Base-by-base conservation (phyloP, 1,284 basidiomycete genomes). In the Austroboletus niveus region DNA sequence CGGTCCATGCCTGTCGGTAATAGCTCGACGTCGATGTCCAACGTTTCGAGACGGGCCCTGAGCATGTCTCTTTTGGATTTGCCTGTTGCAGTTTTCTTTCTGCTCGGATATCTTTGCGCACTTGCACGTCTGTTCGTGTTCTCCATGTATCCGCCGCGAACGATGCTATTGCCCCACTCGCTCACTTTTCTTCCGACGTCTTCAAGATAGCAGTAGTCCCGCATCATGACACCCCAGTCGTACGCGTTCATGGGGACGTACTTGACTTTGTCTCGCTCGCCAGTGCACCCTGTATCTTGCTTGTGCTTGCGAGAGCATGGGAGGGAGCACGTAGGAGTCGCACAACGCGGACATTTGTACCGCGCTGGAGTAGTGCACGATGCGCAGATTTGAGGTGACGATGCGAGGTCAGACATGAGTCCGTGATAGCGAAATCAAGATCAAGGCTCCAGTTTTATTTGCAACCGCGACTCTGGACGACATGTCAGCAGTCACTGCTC, bases 311-410 rank as follows among this genome's bases (percentile, higher is more conserved):
- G 74, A 4, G 87, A 85, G 63, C 92, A 94, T 1, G 75, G 59
- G 2, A 86, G 70, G 1, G 90, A 93, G 68, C 92, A 94, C 32
- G 89, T 88, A 42, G 76, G 78, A 27, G 72, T 72, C 4, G 72
- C 61, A 71, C 92, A 94, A 32, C 88, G 78, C 0, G 92, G 92
- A 64, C 92, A 94, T 48, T 85, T 92, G 75, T 94, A 94, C 20
- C 65, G 62, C 24, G 69, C 67, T 62, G 85, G 87, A 44, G 80
- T 66, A 17, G 69, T 62, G 64, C 87, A 89, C 9, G 75, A 53
- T 27, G 56, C 50, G 47, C 65, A 67, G 32, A n/a, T 41, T 17
- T 17, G 17, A 17, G 50, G 53, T 15, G 43, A 42, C 36, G 36
- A 36, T 24, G 52, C 40, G 32, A 49, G 38, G 20, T 51, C 58